Evolutionary conservation across 352 stramenopile genomes (phyloP), one percentile per base, ranked within the genome.

Genomic region (Globisporangium canariense): DNA sequence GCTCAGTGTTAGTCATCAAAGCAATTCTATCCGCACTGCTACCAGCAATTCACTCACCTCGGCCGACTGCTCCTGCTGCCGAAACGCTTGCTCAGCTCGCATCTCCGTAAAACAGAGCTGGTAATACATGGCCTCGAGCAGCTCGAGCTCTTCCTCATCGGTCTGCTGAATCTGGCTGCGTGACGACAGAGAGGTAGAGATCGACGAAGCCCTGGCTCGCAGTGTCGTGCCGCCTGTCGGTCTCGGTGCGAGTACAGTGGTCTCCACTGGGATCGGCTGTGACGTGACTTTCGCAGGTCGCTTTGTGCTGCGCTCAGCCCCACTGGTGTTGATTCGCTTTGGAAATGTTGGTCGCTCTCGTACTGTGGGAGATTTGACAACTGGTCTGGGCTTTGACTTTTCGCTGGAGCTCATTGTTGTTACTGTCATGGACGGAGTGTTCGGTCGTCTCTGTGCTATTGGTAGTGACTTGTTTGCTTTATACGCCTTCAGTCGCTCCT

Each of bases 71-170:
- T 90, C 76, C 70, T 90, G 81, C 0, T 51, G 65, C 6, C 50
- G 60, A 50, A 88, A 87, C 6, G 71, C 65, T 14, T 76, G 66
- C 1, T 67, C 51, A 2, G 73, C 67, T 55, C 74, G 74, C 20
- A 71, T 74, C 64, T 89, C 76, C 0, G 68, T 62, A 10, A 86
- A 78, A 40, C 76, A 80, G 5, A 90, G 63, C 56, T 89, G 79
- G 41, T 75, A 70, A 38, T 86, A 83, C 16, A 88, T 38, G 4
- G 67, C 72, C 40, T 87, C 69, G 4, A 90, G 64, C 18, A 83
- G 43, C 58, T 87, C 77, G 2, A 84, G 61, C 50, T 88, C 79
- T 20, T 83, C 74, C 30, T 78, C 60, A 20, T 46, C 63, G 18
- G 25, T 64, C 20, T 32, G 55, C 22, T 38, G 32, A 2, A 7